A percentile compares a stretch with the other conserved stretches of the same genome.
These are phyloP conservation scores for Poa annua DNA, from an alignment of 176 grass and related monocot species.

Conservation along the genomic window DNA sequence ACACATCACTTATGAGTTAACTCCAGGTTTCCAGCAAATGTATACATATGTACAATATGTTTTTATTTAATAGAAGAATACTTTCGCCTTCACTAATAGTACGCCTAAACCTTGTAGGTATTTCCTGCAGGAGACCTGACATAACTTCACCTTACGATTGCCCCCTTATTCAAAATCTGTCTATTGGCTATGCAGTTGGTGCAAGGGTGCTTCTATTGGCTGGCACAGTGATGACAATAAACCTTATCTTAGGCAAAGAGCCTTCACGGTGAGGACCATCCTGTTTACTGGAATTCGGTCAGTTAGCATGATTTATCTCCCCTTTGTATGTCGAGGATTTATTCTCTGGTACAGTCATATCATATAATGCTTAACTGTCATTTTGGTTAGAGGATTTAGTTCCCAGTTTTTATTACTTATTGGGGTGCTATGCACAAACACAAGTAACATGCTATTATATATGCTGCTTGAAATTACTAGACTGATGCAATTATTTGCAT, in stretches of 20 bases:
- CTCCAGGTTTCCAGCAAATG: background rate
- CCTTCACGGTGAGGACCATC: slow-evolving; percentile 64
- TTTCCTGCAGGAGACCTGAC: background rate
- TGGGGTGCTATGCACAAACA: background rate
- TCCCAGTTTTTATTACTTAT: background rate
- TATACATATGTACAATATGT: background rate
- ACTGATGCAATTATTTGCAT: background rate
- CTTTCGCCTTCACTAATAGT: background rate
- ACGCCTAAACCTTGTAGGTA: background rate
- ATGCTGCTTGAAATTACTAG: background rate
- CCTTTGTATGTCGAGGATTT: background rate
- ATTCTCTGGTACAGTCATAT: background rate
- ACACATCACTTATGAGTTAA: background rate
- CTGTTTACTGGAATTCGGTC: background rate
- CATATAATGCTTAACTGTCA: slow-evolving; percentile 3
- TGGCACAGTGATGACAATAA: slow-evolving; percentile 95
- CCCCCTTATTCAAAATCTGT: slow-evolving; percentile 16
- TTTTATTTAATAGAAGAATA: background rate
- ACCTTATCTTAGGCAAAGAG: slow-evolving; percentile 93
- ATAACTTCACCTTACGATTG: background rate
- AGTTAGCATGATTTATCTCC: background rate
- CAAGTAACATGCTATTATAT: background rate
- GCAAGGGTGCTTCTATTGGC: slow-evolving; percentile 85
- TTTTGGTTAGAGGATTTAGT: slow-evolving; percentile 15
- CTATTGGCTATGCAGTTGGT: slow-evolving; percentile 69